These are phyloP conservation scores for Cornus suecica DNA, from an alignment of 148 eudicot genomes.

Conservation along the genomic window DNA sequence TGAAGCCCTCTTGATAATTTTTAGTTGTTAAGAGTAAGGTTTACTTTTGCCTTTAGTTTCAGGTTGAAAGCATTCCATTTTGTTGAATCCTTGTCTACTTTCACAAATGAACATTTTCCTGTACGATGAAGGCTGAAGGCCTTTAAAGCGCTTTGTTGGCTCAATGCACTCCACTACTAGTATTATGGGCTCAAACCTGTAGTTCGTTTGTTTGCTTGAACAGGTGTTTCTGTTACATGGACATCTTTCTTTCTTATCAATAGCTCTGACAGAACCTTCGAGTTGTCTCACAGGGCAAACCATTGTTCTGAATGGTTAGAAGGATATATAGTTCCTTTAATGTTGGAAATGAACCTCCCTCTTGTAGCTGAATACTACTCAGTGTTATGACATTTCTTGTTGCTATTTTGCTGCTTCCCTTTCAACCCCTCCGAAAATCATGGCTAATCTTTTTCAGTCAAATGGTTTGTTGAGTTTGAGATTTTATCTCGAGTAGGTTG, in stretches of 20 bases:
- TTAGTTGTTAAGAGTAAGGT: neutral
- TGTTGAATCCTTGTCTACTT: neutral
- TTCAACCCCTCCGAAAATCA: neutral
- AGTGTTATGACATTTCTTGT: neutral
- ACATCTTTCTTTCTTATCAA: neutral
- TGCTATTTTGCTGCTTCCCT: conserved; percentile 3
- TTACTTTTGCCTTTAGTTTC: neutral
- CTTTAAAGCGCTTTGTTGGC: neutral
- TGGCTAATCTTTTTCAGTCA: neutral
- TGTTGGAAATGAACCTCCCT: neutral
- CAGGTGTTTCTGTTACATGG: neutral
- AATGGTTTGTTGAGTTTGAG: neutral
- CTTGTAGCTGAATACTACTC: neutral
- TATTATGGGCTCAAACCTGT: neutral
- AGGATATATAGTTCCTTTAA: neutral
- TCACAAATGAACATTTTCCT: neutral
- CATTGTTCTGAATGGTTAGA: neutral
- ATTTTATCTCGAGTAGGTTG: neutral
- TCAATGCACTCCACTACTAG: neutral
- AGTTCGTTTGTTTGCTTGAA: neutral
- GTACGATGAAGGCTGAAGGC: neutral
- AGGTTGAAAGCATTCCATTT: neutral
- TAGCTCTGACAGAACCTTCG: neutral
- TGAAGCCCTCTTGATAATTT: neutral
- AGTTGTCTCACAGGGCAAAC: neutral